These are phyloP conservation scores for Aspergillus sojae DNA, from an alignment of 2,329 filamentous ascomycete genomes.

Conservation along the genomic window DNA sequence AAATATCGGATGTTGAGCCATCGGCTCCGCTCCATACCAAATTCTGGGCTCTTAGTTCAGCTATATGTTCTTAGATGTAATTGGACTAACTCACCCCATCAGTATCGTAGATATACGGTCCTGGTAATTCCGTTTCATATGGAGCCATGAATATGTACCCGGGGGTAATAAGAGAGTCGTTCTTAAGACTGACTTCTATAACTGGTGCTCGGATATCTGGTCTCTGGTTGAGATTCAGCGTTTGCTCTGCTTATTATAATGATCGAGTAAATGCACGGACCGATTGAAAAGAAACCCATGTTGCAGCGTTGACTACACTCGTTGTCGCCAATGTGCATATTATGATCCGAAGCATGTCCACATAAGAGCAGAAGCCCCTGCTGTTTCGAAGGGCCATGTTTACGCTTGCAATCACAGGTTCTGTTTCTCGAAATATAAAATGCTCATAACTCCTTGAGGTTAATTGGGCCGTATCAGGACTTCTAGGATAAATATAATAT, in stretches of 20 bases:
- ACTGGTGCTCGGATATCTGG: background rate
- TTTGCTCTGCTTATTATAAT: background rate
- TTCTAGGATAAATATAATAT: background rate
- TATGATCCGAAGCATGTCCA: background rate
- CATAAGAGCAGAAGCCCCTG: background rate
- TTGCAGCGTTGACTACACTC: background rate
- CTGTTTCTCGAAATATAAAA: background rate
- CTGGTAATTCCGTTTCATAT: constrained; percentile 52
- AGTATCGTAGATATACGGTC: constrained; percentile 57
- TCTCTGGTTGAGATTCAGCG: background rate
- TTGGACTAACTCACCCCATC: constrained; percentile 40
- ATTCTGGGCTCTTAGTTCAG: constrained; percentile 33
- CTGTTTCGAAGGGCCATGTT: background rate
- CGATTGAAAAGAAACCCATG: background rate
- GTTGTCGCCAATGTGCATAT: background rate
- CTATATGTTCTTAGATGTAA: too few species aligned
- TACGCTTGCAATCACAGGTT: background rate
- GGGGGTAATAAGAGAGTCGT: constrained; percentile 33
- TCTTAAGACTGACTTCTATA: background rate
- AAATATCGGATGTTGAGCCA: constrained; percentile 50
- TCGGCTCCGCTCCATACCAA: constrained; percentile 56
- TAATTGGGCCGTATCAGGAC: background rate
- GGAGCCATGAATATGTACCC: constrained; percentile 57
- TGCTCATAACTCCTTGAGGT: background rate
- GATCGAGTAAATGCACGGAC: background rate